Conservation (phyloP, 371 early-diverging fungal species). For the Chytridium lagenaria region DNA sequence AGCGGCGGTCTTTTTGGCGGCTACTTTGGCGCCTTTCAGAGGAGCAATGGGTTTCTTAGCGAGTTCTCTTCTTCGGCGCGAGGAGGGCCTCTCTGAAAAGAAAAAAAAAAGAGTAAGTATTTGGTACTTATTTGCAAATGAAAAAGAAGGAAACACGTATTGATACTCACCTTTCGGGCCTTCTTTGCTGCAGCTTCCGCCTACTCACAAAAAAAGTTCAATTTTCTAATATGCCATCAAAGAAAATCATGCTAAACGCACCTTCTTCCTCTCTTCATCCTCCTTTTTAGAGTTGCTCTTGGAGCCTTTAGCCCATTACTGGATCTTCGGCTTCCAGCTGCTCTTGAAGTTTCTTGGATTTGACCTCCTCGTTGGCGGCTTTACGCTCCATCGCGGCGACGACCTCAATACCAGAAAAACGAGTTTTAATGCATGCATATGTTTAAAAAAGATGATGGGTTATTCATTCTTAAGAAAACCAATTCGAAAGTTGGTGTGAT, state of each 20-base stretch:
- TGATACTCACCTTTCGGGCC: conserved; percentile 46
- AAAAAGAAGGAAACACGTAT: no score
- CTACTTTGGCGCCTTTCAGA: conserved; percentile 29
- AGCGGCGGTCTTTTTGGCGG: conserved; percentile 23
- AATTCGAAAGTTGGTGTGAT: no score
- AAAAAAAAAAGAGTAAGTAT: not conserved
- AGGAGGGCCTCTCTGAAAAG: conserved; percentile 46
- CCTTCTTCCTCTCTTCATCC: conserved; percentile 41
- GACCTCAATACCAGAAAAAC: not conserved
- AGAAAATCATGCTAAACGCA: conserved; percentile 11
- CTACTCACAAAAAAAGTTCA: conserved; percentile 8
- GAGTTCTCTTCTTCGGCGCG: conserved; percentile 47
- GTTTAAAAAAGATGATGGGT: no score
- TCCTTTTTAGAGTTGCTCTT: conserved; percentile 43
- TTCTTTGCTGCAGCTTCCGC: conserved; percentile 47
- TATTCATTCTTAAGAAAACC: no score
- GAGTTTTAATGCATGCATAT: no score
- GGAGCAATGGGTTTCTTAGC: conserved; percentile 24
- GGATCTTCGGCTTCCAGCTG: conserved; percentile 42
- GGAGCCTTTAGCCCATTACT: conserved; percentile 44
- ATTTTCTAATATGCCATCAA: not conserved
- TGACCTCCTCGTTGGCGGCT: conserved; percentile 36
- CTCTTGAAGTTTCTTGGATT: conserved; percentile 24
- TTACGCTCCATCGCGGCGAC: conserved; percentile 31
- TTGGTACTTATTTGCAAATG: not conserved